Conservation (phyloP, 768 basidiomycete genomes). For the Tremella fuciformis region DNA sequence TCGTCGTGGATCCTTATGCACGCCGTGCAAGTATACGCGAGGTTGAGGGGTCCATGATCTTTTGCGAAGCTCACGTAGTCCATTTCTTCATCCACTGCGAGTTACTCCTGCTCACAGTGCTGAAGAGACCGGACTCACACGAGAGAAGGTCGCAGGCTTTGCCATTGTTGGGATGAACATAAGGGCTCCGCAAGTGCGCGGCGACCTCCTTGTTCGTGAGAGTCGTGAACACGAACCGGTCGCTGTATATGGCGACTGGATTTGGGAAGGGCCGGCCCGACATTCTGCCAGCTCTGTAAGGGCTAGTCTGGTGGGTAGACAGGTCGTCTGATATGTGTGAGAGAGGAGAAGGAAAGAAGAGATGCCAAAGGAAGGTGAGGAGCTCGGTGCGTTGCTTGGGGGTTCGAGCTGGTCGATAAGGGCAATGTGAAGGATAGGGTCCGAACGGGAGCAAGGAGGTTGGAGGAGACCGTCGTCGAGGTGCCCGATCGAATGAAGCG, state of each 20-base stretch:
- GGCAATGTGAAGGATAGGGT: too few relatives aligned
- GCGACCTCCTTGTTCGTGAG: conserved; percentile 23
- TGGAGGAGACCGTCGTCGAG: too few relatives aligned
- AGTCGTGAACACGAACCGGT: conserved; percentile 42
- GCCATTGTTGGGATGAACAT: conserved; percentile 33
- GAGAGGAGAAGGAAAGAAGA: conserved; percentile 1
- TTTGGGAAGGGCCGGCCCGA: conserved; percentile 28
- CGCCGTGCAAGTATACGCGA: conserved; percentile 37
- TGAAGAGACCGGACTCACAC: conserved; percentile 21
- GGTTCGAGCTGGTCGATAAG: background rate
- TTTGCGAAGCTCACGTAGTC: conserved; percentile 36
- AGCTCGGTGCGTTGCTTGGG: background rate
- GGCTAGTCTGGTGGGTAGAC: too few relatives aligned
- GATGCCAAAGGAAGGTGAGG: conserved; percentile 2
- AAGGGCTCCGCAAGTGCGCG: conserved; percentile 17
- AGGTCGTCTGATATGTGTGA: conserved; percentile 1
- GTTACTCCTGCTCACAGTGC: background rate
- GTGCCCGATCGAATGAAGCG: too few relatives aligned
- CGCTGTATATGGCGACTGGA: conserved; percentile 34
- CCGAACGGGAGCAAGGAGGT: too few relatives aligned
- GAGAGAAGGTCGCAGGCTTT: conserved; percentile 26
- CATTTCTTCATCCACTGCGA: conserved; percentile 44
- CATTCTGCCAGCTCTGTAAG: background rate
- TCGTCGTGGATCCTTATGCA: conserved; percentile 34
- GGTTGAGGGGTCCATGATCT: conserved; percentile 48